Base-by-base conservation (phyloP, 164 flowering plant genomes). In the Vitis rotundifolia region DNA sequence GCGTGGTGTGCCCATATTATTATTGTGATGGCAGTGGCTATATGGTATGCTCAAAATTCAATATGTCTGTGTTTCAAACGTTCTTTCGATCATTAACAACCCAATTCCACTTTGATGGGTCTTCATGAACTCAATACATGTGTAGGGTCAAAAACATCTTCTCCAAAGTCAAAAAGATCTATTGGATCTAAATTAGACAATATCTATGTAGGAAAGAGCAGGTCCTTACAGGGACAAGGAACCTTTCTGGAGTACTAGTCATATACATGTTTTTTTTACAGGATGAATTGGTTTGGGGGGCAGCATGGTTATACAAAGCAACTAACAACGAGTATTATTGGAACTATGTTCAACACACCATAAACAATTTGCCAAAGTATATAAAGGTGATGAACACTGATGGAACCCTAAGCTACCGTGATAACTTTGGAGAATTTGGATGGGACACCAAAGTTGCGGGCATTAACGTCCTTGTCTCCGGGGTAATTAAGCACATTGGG, bases 361-460 rank as follows among this genome's bases (percentile, higher is more conserved):
- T 37, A 3, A 3, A 37, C 44, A 37, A 37, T 37, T 22, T 22
- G 26, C 26, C 26, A 22, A 22, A 22, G 26, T 22, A 22, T 22
- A 22, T 22, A 22, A 89, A 84, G 57, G 82, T 91, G 2, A 77
- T 93, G 66, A 82, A 89, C 9, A 98, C 98, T 29, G 96, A 3
- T 37, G 44, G 44, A 37, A 37, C 44, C 44, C 44, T 37, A 37
- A 37, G 44, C 44, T 37, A 37, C 44, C 44, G 94, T 1, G 97
- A 93, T 51, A 89, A 90, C 67, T 91, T 95, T 68, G 89, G 90
- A 78, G 99, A 95, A 76, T 95, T 95, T 61, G 98, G 98, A 63
- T 95, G 99, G 99, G 98, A 95, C 76, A 93, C 91, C 73, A 95
- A 95, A 80, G 97, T 91, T 68, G 99, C 98, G 57, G 99, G 99